Percentiles rank a stretch among this genome's conserved stretches.
Evolutionary conservation across 352 stramenopile genomes (phyloP).

Genomic region (Globisporangium rhizosaccharum): DNA sequence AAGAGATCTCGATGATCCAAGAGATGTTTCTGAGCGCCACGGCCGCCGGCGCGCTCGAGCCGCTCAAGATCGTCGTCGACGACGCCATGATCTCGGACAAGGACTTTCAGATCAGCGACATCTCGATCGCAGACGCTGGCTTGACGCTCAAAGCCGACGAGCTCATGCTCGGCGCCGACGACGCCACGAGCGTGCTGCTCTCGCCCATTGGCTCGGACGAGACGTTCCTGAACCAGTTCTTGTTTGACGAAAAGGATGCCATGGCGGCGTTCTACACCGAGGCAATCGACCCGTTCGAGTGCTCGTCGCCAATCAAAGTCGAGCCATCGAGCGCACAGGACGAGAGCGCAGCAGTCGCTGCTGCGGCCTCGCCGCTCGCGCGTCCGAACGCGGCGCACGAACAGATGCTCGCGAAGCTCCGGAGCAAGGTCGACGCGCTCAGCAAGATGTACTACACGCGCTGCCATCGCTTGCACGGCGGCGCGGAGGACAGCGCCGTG

Average conservation of each 20-base stretch:
- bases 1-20: conserved; percentile 57
- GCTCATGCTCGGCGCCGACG: conserved; percentile 20
- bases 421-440: conserved; percentile 40
- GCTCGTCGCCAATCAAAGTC: conserved; percentile 12
- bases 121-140: conserved; percentile 26
- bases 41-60: conserved; percentile 3
- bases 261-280: conserved; percentile 60
- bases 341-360: not conserved
- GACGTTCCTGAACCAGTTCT: conserved; percentile 31
- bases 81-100: conserved; percentile 19
- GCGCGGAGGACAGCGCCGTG: conserved; percentile 11
- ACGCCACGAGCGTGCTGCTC: conserved; percentile 52
- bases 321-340: conserved; percentile 9
- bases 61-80: conserved; percentile 10
- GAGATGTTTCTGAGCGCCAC: conserved; percentile 30
- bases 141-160: conserved; percentile 13
- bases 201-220: conserved; percentile 52
- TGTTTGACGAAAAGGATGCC: conserved; percentile 52
- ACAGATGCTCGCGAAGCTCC: conserved; percentile 40
- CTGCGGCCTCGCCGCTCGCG: conserved; percentile 2
- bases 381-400: conserved; percentile 13
- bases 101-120: conserved; percentile 35
- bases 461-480: conserved; percentile 34
- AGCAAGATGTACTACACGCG: conserved; percentile 62
- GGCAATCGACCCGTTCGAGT: conserved; percentile 53